phyloP scores from a whole-genome alignment of 148 eudicot genomes.

The Talinum fruticosum region DNA sequence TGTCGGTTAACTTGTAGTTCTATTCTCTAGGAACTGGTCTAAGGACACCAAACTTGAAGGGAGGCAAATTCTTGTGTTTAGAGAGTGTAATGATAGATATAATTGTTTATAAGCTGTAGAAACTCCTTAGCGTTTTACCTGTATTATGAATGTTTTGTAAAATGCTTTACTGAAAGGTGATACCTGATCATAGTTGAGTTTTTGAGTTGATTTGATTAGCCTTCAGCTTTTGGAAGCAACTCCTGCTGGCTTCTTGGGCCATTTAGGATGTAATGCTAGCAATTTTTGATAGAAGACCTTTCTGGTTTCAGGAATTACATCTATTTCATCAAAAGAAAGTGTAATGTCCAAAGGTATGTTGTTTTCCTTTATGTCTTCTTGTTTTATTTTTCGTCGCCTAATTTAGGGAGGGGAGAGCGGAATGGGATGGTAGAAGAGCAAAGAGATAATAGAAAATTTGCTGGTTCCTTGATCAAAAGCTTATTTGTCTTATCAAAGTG shows the following conservation, averaged over 20 bases:
- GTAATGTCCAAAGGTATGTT: slow-evolving; percentile 86
- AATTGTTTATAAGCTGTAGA: neutral
- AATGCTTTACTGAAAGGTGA: neutral
- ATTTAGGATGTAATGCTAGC: slow-evolving; percentile 17
- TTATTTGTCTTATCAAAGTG: neutral
- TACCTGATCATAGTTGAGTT: slow-evolving; percentile 5
- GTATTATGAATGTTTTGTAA: neutral
- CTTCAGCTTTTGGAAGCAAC: slow-evolving; percentile 7
- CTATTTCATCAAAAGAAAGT: slow-evolving; percentile 79
- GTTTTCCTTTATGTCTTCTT: slow-evolving; percentile 10
- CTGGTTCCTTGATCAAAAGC: neutral
- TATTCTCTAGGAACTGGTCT: neutral
- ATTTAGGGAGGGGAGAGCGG: neutral
- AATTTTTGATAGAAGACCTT: slow-evolving; percentile 47
- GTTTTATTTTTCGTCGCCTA: neutral
- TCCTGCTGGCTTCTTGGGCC: slow-evolving; percentile 23
- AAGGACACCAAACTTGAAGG: neutral
- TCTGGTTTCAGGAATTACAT: slow-evolving; percentile 79
- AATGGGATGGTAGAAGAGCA: neutral
- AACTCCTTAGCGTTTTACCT: slow-evolving; percentile 9
- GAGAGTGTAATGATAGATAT: neutral
- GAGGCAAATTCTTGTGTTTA: neutral
- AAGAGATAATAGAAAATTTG: neutral
- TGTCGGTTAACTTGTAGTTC: neutral
- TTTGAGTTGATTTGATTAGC: slow-evolving; percentile 3